Conservation (phyloP, 2,329 filamentous ascomycete species). For the Cercospora canescens region DNA sequence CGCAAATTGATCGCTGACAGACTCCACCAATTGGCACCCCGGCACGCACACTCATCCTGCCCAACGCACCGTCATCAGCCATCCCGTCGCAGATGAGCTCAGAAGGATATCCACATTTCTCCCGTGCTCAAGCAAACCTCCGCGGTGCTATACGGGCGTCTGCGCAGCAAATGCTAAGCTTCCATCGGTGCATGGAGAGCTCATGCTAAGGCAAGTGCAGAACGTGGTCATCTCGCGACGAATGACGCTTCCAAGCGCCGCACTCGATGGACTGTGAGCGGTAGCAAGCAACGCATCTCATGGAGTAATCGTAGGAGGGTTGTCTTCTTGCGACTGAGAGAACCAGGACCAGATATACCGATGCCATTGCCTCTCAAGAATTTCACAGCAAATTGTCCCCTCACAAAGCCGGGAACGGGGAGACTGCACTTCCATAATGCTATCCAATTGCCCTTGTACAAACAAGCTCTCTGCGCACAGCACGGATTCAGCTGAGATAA, state of each 20-base stretch:
- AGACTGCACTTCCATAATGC: not conserved
- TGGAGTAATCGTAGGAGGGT: not conserved
- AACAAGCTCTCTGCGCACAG: not conserved
- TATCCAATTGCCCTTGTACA: not conserved
- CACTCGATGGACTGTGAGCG: not conserved
- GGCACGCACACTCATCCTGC: not conserved
- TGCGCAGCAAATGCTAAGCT: not conserved
- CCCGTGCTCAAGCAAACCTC: not conserved
- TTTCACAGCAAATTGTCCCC: not conserved
- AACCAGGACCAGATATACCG: not conserved
- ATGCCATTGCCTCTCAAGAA: not conserved
- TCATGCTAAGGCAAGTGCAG: not conserved
- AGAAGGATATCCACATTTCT: not conserved
- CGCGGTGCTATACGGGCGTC: not conserved
- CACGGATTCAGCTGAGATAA: no score
- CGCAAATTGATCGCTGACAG: not conserved
- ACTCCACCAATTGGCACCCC: conserved; percentile 7
- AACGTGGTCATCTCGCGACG: not conserved
- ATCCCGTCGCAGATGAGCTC: not conserved
- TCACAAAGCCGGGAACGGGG: not conserved
- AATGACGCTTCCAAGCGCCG: not conserved
- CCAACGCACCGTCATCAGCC: conserved; percentile 3
- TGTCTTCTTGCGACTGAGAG: not conserved
- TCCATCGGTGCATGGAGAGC: not conserved
- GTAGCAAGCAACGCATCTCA: not conserved